A percentile compares a stretch with the other conserved stretches of the same genome.
Evolutionary conservation across 306 rosid species (phyloP).

Genomic region (Dalbergia cochinchinensis): DNA sequence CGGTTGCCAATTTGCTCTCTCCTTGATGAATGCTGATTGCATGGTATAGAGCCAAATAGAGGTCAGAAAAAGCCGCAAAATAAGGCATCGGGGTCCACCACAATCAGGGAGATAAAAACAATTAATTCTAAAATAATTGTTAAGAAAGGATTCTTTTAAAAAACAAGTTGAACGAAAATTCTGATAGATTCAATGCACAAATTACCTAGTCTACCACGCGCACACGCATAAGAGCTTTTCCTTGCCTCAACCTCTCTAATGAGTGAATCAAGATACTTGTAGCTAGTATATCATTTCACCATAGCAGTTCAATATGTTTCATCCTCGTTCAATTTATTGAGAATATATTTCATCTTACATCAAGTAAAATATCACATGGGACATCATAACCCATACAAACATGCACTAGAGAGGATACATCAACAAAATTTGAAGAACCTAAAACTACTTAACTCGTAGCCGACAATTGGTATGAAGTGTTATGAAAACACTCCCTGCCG

Average conservation of each 20-base stretch:
- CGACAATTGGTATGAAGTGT: constrained; percentile 14
- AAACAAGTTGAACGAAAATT: not conserved
- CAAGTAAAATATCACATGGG: constrained; percentile 36
- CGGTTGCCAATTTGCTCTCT: not conserved
- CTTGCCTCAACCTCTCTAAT: too few species aligned
- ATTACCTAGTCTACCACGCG: not conserved
- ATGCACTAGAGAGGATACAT: constrained; percentile 15
- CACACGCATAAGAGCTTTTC: too few species aligned
- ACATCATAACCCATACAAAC: constrained; percentile 27
- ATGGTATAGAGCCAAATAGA: not conserved
- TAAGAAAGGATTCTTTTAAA: not conserved
- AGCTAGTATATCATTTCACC: not conserved
- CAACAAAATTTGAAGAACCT: constrained; percentile 17
- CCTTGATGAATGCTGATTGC: not conserved
- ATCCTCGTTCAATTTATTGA: constrained; percentile 46
- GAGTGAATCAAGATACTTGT: not conserved
- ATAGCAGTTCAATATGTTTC: constrained; percentile 5
- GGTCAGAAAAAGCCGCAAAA: constrained; percentile 4
- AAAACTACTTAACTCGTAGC: not conserved
- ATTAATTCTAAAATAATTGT: not conserved
- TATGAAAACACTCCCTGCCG: constrained; percentile 32
- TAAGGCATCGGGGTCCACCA: not conserved
- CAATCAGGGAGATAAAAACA: not conserved
- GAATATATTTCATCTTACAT: constrained; percentile 32
- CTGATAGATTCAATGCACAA: constrained; percentile 22